Evolutionary conservation across 2,329 filamentous ascomycete genomes (phyloP).

Genomic region (Phyllosticta capitalensis): DNA sequence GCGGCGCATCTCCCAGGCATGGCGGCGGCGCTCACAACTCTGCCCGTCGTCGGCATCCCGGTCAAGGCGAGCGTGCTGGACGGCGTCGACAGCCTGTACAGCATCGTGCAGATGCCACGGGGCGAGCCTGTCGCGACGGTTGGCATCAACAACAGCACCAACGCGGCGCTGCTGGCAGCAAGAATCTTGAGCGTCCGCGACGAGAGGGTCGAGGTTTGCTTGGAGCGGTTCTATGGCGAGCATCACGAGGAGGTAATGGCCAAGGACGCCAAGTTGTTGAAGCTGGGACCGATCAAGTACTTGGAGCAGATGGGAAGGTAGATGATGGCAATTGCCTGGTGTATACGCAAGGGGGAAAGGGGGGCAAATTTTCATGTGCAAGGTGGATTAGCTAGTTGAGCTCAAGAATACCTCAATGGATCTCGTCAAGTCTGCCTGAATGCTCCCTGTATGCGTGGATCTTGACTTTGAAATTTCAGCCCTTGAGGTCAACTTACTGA

Average conservation of each 20-base stretch:
- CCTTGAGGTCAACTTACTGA: no score
- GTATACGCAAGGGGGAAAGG: no score
- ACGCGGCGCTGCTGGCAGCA: constrained; percentile 39
- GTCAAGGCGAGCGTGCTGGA: constrained; percentile 42
- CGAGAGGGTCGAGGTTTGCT: constrained; percentile 44
- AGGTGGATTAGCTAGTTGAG: no score
- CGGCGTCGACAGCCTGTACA: constrained; percentile 41
- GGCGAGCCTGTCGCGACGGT: constrained; percentile 35
- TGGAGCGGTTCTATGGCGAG: constrained; percentile 52
- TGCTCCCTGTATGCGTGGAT: no score
- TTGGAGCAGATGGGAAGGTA: constrained; percentile 27
- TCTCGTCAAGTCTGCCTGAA: no score
- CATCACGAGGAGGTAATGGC: constrained; percentile 55
- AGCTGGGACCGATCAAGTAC: constrained; percentile 49
- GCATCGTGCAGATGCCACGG: constrained; percentile 43
- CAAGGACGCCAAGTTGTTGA: constrained; percentile 50
- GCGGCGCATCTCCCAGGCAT: constrained; percentile 44
- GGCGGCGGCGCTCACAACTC: constrained; percentile 39
- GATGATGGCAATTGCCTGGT: no score
- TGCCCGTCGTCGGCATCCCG: constrained; percentile 43
- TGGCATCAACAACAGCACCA: constrained; percentile 38
- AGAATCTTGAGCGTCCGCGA: constrained; percentile 39
- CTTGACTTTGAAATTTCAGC: no score
- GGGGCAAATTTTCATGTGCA: no score
- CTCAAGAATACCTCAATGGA: no score